Conservation (phyloP, 1,284 basidiomycete species). For the Trichosporon ovoides region DNA sequence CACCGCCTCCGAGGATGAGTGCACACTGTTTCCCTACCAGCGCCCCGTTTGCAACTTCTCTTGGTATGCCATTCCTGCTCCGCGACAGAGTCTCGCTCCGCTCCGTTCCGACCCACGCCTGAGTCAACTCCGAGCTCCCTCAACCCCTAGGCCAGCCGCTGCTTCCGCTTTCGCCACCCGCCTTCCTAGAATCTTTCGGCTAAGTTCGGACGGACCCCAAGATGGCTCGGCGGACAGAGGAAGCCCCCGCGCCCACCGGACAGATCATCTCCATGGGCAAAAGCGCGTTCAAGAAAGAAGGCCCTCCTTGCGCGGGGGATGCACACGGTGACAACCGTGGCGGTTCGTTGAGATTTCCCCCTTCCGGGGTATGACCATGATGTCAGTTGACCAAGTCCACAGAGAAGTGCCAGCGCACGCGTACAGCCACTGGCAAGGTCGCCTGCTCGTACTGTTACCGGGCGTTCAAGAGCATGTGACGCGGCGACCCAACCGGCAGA, state of each 20-base stretch:
- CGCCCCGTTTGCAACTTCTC: too few relatives aligned
- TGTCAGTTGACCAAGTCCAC: background rate
- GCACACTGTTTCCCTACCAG: too few relatives aligned
- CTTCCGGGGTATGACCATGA: background rate
- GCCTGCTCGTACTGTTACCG: background rate
- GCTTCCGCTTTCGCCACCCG: too few relatives aligned
- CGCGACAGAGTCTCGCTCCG: too few relatives aligned
- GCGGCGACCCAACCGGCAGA: background rate
- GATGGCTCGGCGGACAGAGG: background rate
- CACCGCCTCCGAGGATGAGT: too few relatives aligned
- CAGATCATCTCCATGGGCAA: background rate
- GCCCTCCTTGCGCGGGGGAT: background rate
- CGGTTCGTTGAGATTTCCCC: background rate
- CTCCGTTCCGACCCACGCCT: too few relatives aligned
- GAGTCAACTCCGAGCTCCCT: too few relatives aligned
- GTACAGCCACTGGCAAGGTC: background rate
- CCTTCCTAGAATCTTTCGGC: too few relatives aligned
- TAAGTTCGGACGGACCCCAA: too few relatives aligned
- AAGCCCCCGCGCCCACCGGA: background rate
- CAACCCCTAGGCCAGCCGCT: too few relatives aligned
- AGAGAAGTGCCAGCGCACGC: slow-evolving; percentile 1
- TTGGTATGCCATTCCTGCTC: too few relatives aligned
- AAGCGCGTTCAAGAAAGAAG: background rate
- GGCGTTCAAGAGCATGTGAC: slow-evolving; percentile 2
- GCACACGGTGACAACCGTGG: background rate